These are phyloP conservation scores for Zygotorulaspora chibaensis DNA, from an alignment of 805 yeast species.

Conservation along the genomic window DNA sequence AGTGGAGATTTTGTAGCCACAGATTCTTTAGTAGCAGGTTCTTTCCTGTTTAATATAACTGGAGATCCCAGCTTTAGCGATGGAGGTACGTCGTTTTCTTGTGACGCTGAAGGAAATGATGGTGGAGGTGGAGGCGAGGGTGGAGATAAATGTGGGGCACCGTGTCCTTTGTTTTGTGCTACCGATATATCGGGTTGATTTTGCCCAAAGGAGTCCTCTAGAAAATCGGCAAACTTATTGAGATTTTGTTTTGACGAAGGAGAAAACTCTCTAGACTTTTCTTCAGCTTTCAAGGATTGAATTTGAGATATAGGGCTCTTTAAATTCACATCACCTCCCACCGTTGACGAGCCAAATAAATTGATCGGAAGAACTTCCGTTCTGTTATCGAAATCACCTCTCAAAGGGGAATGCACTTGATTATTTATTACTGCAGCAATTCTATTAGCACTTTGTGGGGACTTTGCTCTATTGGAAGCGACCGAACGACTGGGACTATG, in stretches of 20 bases:
- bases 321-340: background rate
- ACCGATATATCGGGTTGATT: constrained; percentile 6
- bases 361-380: no score
- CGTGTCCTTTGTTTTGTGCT: constrained; percentile 1
- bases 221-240: constrained; percentile 25
- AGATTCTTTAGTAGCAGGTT: constrained; percentile 2
- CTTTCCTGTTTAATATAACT: constrained; percentile 17
- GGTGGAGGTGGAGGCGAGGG: constrained; percentile 12
- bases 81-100: constrained; percentile 7
- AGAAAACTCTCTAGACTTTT: constrained; percentile 23
- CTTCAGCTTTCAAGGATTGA: background rate
- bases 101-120: constrained; percentile 9
- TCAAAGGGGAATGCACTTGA: constrained; percentile 33
- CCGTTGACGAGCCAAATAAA: background rate
- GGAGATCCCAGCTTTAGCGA: constrained; percentile 24
- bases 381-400: constrained; percentile 8
- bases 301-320: constrained; percentile 6
- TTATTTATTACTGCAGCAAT: constrained; percentile 33
- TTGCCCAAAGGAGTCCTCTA: constrained; percentile 25
- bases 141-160: background rate
- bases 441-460: constrained; percentile 30
- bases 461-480: constrained; percentile 15
- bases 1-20: constrained; percentile 4
- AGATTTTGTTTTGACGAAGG: constrained; percentile 30
- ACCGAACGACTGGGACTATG: constrained; percentile 14